Conservation (phyloP, 345 rosid species). For the Pseudoturritis turrita region DNA sequence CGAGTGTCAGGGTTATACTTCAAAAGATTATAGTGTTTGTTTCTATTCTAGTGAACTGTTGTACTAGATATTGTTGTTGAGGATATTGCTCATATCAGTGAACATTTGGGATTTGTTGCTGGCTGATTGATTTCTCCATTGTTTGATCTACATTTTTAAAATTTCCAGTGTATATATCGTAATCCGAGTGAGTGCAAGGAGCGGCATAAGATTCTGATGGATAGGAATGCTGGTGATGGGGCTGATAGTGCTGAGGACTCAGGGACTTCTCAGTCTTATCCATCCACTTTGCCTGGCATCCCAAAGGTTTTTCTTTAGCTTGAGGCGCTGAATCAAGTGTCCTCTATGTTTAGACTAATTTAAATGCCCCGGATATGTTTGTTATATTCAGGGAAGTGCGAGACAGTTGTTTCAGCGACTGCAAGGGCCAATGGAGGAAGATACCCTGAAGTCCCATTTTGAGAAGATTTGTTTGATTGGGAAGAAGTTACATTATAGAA, state of each 20-base stretch:
- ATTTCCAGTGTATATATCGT: constrained; percentile 79
- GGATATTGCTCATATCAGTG: constrained; percentile 3
- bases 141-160: background rate
- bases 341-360: constrained; percentile 23
- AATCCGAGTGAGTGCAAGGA: constrained; percentile 93
- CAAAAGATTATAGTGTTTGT: background rate
- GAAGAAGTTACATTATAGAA: constrained; percentile 56
- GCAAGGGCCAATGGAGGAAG: constrained; percentile 98
- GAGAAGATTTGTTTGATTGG: constrained; percentile 81
- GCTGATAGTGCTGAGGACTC: constrained; percentile 99
- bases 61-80: background rate
- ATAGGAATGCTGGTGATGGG: constrained; percentile 82
- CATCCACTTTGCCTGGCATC: constrained; percentile 98
- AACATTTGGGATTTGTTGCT: background rate
- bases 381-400: constrained; percentile 84
- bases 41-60: constrained; percentile 7
- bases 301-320: constrained; percentile 59
- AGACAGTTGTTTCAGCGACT: constrained; percentile 94
- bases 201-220: constrained; percentile 91
- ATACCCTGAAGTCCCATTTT: constrained; percentile 90
- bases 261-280: constrained; percentile 96
- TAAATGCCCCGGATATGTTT: constrained; percentile 20
- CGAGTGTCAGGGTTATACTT: constrained; percentile 7
- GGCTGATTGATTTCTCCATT: constrained; percentile 1
- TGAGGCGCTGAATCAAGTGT: constrained; percentile 14